Evolutionary conservation across 2,329 filamentous ascomycete genomes (phyloP).

Genomic region (Colletotrichum sp.): DNA sequence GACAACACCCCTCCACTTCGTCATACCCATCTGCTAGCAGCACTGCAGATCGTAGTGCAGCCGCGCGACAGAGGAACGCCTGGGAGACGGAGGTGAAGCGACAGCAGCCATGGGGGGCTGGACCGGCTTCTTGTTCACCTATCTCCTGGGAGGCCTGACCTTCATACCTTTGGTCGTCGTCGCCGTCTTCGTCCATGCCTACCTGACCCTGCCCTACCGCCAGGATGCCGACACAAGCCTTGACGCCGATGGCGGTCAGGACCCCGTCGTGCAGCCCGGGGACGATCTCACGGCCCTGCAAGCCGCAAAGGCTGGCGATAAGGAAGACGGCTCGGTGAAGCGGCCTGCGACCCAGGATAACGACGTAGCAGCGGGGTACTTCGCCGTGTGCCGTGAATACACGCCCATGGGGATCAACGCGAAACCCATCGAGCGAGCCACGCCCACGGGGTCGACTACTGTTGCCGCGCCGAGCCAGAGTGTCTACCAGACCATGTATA

Average conservation of each 20-base stretch:
- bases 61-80: background rate
- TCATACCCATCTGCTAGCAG: constrained; percentile 7
- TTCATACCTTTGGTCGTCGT: constrained; percentile 77
- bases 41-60: constrained; percentile 2
- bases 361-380: constrained; percentile 89
- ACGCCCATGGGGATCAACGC: constrained; percentile 90
- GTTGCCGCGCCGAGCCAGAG: constrained; percentile 84
- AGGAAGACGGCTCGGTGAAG: constrained; percentile 61
- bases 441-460: constrained; percentile 76
- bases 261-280: constrained; percentile 55
- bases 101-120: constrained; percentile 52
- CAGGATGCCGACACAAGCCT: constrained; percentile 39
- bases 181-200: constrained; percentile 67
- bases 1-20: background rate
- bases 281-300: constrained; percentile 72
- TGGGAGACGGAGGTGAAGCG: background rate
- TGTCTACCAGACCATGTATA: constrained; percentile 98
- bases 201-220: constrained; percentile 68
- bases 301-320: constrained; percentile 58
- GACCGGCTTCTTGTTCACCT: constrained; percentile 71
- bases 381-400: constrained; percentile 94
- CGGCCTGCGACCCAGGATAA: constrained; percentile 62
- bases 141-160: constrained; percentile 86
- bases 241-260: constrained; percentile 34
- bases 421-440: constrained; percentile 86